Percentiles rank a stretch among this genome's conserved stretches.
phyloP scores from a whole-genome alignment of 345 rosid genomes.

The Euphorbia pulcherrima region DNA sequence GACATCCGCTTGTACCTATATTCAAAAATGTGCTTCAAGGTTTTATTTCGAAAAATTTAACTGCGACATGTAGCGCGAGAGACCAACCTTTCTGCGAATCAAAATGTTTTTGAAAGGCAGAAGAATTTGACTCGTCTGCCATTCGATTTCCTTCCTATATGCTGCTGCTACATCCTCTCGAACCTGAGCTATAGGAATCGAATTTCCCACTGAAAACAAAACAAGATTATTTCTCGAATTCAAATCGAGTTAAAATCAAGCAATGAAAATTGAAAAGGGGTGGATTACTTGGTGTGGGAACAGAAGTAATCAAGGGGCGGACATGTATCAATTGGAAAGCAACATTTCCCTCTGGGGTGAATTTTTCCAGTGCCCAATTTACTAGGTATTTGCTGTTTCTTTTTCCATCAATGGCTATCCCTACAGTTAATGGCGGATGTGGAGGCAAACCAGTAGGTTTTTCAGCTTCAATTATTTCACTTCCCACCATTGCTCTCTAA shows the following conservation, averaged over 20 bases:
- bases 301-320: conserved; percentile 47
- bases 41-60: not conserved
- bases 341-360: conserved; percentile 46
- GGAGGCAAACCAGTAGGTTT: conserved; percentile 30
- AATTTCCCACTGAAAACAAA: conserved; percentile 60
- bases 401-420: conserved; percentile 67
- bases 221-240: conserved; percentile 1
- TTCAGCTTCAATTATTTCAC: conserved; percentile 30
- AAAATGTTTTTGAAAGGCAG: conserved; percentile 66
- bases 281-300: conserved; percentile 94
- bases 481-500: conserved; percentile 33
- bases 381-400: conserved; percentile 50
- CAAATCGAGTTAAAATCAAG: not conserved
- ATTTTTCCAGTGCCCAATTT: conserved; percentile 53
- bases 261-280: no score
- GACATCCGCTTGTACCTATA: conserved; percentile 59
- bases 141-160: conserved; percentile 65
- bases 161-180: conserved; percentile 73
- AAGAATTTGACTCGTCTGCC: conserved; percentile 51
- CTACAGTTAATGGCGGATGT: conserved; percentile 40
- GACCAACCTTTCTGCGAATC: conserved; percentile 53
- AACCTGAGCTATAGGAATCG: conserved; percentile 61
- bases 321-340: conserved; percentile 66
- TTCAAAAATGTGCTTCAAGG: conserved; percentile 11
- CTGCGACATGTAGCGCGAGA: not conserved